Percentiles rank a stretch among this genome's conserved stretches.
Conservation (phyloP, 2,329 filamentous ascomycete genomes). For the Clonostachys chloroleuca region DNA sequence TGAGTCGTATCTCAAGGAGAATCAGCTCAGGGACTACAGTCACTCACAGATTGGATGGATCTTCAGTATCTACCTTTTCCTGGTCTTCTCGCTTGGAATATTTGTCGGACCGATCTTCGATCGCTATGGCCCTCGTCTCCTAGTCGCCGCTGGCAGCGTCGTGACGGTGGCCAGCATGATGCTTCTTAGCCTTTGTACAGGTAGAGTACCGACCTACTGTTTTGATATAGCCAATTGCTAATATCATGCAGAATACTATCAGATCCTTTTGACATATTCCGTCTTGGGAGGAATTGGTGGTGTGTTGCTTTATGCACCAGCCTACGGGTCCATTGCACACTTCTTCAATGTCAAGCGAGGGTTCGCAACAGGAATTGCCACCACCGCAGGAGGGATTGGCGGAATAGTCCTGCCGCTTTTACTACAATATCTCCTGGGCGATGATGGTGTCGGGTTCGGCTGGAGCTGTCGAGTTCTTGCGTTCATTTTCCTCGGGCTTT, state of each 20-base stretch:
- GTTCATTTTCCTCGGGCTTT: slow-evolving; percentile 13
- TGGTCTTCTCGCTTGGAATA: slow-evolving; percentile 78
- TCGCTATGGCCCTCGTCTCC: slow-evolving; percentile 53
- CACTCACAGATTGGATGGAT: slow-evolving; percentile 79
- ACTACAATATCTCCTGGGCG: slow-evolving; percentile 21
- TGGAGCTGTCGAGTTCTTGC: slow-evolving; percentile 22
- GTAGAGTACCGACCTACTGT: slow-evolving; percentile 12
- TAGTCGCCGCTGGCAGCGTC: slow-evolving; percentile 55
- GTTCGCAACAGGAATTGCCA: slow-evolving; percentile 65
- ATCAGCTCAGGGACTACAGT: slow-evolving; percentile 68
- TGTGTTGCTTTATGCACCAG: slow-evolving; percentile 66
- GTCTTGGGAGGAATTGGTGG: slow-evolving; percentile 62
- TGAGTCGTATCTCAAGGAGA: slow-evolving; percentile 67
- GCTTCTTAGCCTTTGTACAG: slow-evolving; percentile 52
- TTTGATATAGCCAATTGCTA: not conserved
- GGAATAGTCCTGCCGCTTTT: slow-evolving; percentile 45
- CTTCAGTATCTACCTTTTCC: slow-evolving; percentile 75
- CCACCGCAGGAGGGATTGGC: slow-evolving; percentile 58
- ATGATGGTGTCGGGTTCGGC: slow-evolving; percentile 18
- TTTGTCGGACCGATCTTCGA: slow-evolving; percentile 76
- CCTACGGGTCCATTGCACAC: slow-evolving; percentile 62
- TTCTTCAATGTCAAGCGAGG: slow-evolving; percentile 63
- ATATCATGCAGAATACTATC: slow-evolving; percentile 51
- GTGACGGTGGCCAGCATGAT: slow-evolving; percentile 50
- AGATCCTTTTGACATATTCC: slow-evolving; percentile 68